Percentiles rank a stretch among this genome's conserved stretches.
Conservation (phyloP, 345 rosid species). For the Gossypium ekmanianum region DNA sequence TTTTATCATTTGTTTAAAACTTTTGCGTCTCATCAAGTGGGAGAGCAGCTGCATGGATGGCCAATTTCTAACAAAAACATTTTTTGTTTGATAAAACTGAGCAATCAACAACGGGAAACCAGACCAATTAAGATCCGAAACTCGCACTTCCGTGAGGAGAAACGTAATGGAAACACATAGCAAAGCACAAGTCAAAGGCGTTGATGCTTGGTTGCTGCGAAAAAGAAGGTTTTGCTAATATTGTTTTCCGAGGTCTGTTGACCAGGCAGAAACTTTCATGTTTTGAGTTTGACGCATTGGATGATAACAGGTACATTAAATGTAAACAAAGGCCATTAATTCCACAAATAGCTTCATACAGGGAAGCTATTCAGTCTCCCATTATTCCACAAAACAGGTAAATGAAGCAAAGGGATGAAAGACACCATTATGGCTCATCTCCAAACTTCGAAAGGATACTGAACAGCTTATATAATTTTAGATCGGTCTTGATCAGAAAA, state of each 20-base stretch:
- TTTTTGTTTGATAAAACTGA: neutral
- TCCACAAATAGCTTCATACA: neutral
- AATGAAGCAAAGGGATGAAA: neutral
- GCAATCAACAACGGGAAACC: no score
- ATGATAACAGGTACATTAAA: neutral
- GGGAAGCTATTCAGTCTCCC: neutral
- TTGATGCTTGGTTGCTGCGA: neutral
- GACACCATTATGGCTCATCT: neutral
- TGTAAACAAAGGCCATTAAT: neutral
- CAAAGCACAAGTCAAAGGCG: neutral
- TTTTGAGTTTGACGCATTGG: neutral
- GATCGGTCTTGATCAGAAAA: neutral
- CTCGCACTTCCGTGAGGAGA: no score
- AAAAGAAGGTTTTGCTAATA: neutral
- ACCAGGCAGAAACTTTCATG: neutral
- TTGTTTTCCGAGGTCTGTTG: neutral
- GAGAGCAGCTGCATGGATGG: no score
- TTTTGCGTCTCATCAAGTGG: no score
- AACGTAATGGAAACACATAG: neutral
- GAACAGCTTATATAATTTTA: neutral
- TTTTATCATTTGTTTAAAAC: neutral
- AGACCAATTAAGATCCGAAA: no score
- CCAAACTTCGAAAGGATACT: neutral
- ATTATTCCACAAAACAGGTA: slow-evolving; percentile 9
- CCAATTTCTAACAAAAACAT: neutral